A percentile compares a stretch with the other conserved stretches of the same genome.
phyloP scores from a whole-genome alignment of 495 filamentous ascomycete genomes.

The Penicillium bialowiezense region DNA sequence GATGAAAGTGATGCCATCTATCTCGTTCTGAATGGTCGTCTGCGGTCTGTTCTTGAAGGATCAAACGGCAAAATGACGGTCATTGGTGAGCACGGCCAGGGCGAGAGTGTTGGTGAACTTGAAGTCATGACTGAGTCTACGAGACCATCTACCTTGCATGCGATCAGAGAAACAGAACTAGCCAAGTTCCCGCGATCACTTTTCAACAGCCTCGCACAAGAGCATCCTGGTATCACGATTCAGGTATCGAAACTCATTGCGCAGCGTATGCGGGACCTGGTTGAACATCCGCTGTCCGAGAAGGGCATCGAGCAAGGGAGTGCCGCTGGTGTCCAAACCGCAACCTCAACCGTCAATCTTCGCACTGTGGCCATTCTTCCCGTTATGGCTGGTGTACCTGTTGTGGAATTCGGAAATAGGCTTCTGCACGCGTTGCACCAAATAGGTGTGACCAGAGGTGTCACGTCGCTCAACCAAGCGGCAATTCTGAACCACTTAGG shows the following conservation, averaged over 20 bases:
- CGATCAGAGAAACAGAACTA: slow-evolving; percentile 93
- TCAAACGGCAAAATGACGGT: slow-evolving; percentile 81
- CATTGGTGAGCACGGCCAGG: slow-evolving; percentile 90
- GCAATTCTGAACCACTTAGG: slow-evolving; percentile 93
- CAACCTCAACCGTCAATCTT: slow-evolving; percentile 85
- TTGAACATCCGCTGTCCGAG: slow-evolving; percentile 75
- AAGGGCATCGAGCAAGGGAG: slow-evolving; percentile 57
- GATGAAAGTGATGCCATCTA: slow-evolving; percentile 99
- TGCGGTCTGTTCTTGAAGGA: slow-evolving; percentile 75
- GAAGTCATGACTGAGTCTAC: slow-evolving; percentile 95
- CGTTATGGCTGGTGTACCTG: slow-evolving; percentile 86
- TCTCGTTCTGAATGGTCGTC: slow-evolving; percentile 89
- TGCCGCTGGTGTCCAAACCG: slow-evolving; percentile 61
- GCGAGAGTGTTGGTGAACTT: slow-evolving; percentile 94
- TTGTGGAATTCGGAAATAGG: slow-evolving; percentile 91
- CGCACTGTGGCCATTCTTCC: slow-evolving; percentile 90
- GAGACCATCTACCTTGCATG: slow-evolving; percentile 85
- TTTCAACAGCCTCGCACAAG: slow-evolving; percentile 95
- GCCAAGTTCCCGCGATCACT: slow-evolving; percentile 94
- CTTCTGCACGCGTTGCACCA: slow-evolving; percentile 83
- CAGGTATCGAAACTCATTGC: slow-evolving; percentile 99
- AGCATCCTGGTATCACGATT: slow-evolving; percentile 97
- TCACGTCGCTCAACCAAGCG: slow-evolving; percentile 88
- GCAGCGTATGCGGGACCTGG: slow-evolving; percentile 83
- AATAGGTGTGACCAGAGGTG: slow-evolving; percentile 82